These are phyloP conservation scores for Neostapfia colusana DNA, from an alignment of 176 grass and related monocot species.

Conservation along the genomic window DNA sequence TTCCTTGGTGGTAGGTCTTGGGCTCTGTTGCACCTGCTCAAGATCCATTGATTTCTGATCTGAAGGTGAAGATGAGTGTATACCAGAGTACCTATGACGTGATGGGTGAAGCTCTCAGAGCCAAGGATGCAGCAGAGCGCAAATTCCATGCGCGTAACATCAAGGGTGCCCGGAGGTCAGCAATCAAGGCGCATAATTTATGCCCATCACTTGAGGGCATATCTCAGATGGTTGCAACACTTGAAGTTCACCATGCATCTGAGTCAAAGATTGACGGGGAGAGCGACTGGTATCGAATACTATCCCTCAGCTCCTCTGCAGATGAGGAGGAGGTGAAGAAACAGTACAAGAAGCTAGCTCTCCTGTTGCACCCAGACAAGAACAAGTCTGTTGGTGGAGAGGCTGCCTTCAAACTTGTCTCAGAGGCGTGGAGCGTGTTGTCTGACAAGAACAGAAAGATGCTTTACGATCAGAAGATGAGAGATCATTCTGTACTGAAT, in stretches of 20 bases:
- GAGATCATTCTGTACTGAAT: constrained; percentile 29
- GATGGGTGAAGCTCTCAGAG: constrained; percentile 56
- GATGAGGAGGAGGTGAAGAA: constrained; percentile 77
- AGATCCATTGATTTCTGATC: constrained; percentile 21
- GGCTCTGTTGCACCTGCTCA: constrained; percentile 29
- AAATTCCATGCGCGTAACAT: constrained; percentile 51
- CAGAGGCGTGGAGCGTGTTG: constrained; percentile 67
- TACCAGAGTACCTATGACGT: constrained; percentile 24
- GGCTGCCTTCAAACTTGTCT: constrained; percentile 73
- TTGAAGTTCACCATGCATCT: constrained; percentile 65
- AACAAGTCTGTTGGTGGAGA: constrained; percentile 72
- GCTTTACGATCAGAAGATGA: constrained; percentile 58
- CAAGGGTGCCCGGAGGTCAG: constrained; percentile 57
- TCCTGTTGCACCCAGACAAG: constrained; percentile 71
- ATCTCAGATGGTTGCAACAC: constrained; percentile 64
- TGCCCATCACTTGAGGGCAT: constrained; percentile 60
- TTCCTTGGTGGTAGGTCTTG: constrained; percentile 27
- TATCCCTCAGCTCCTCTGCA: constrained; percentile 39
- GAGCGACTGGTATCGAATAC: constrained; percentile 73
- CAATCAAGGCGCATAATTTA: constrained; percentile 60
- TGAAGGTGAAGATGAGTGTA: constrained; percentile 29
- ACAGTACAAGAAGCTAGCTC: constrained; percentile 64
- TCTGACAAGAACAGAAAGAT: constrained; percentile 62
- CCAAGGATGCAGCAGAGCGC: constrained; percentile 52
- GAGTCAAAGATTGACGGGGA: constrained; percentile 59